Percentiles rank a stretch among this genome's conserved stretches.
These are phyloP conservation scores for Tolypocladium paradoxum DNA, from an alignment of 2,329 filamentous ascomycete genomes.

Conservation along the genomic window DNA sequence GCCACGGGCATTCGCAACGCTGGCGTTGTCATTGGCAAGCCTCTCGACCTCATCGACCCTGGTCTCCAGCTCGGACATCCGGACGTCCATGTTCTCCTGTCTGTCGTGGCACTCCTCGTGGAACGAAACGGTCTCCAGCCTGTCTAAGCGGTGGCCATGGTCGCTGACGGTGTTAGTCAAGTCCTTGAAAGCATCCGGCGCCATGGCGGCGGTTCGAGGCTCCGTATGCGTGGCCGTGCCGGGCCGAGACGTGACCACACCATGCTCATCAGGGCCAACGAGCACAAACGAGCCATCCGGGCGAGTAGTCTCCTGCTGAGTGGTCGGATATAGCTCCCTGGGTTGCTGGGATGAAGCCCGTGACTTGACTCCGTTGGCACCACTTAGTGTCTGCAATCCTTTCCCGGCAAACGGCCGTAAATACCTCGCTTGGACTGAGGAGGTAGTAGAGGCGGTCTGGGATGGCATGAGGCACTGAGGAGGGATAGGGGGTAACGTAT, in stretches of 20 bases:
- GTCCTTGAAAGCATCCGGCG: constrained; percentile 29
- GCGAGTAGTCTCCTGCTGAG: constrained; percentile 7
- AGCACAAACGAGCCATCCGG: constrained; percentile 15
- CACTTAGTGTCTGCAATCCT: constrained; percentile 42
- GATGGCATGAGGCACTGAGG: constrained; percentile 39
- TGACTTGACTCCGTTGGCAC: constrained; percentile 15
- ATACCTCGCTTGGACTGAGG: constrained; percentile 39
- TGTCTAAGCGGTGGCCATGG: constrained; percentile 55
- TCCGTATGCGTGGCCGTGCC: constrained; percentile 16
- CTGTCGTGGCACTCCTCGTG: constrained; percentile 60
- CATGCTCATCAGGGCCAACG: constrained; percentile 7
- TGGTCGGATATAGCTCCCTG: constrained; percentile 6
- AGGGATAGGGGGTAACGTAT: constrained; percentile 33
- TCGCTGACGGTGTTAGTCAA: constrained; percentile 43
- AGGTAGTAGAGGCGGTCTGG: constrained; percentile 41
- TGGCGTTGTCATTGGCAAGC: constrained; percentile 35
- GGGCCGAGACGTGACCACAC: constrained; percentile 5
- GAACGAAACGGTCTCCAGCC: constrained; percentile 61
- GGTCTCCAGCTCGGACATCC: constrained; percentile 58
- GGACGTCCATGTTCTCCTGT: constrained; percentile 55
- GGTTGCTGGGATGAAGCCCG: constrained; percentile 20
- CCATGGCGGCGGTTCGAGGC: constrained; percentile 12
- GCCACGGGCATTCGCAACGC: constrained; percentile 24
- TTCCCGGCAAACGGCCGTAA: constrained; percentile 44
- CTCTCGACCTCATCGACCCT: constrained; percentile 51